phyloP scores from a whole-genome alignment of 2,329 filamentous ascomycete genomes.

The Hypoxylon sp. region DNA sequence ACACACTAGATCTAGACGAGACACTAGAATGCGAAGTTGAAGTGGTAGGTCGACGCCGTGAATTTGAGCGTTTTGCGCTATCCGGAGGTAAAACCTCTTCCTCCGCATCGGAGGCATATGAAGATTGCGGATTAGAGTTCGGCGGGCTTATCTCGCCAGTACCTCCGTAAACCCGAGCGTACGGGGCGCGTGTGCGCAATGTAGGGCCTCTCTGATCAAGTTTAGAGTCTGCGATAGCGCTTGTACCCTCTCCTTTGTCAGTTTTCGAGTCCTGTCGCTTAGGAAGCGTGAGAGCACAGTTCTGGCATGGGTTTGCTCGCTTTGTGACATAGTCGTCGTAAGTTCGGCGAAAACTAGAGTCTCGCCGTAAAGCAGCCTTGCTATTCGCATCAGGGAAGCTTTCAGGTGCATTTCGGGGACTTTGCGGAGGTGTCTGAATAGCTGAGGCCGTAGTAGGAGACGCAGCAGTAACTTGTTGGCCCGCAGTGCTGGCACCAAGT shows the following conservation, averaged over 20 bases:
- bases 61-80: conserved; percentile 50
- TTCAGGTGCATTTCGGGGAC: conserved; percentile 63
- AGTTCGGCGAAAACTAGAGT: conserved; percentile 73
- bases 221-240: conserved; percentile 48
- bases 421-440: conserved; percentile 72
- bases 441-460: conserved; percentile 57
- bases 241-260: conserved; percentile 41
- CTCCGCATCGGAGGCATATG: conserved; percentile 68
- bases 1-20: conserved; percentile 64
- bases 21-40: conserved; percentile 68
- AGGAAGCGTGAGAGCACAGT: conserved; percentile 77
- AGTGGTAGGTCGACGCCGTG: conserved; percentile 61
- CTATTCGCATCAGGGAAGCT: conserved; percentile 47
- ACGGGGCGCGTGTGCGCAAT: conserved; percentile 72
- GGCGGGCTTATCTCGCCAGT: conserved; percentile 65
- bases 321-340: conserved; percentile 77
- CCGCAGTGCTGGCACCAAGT: conserved; percentile 31
- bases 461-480: conserved; percentile 35
- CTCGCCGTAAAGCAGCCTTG: conserved; percentile 59
- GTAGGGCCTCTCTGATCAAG: conserved; percentile 67
- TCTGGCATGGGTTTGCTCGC: conserved; percentile 75
- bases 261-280: conserved; percentile 59
- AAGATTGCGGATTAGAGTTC: conserved; percentile 64
- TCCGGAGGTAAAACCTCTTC: conserved; percentile 57
- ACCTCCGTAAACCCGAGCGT: conserved; percentile 69